Base-by-base conservation (phyloP, 148 eudicot genomes). In the Heliosperma pusillum region DNA sequence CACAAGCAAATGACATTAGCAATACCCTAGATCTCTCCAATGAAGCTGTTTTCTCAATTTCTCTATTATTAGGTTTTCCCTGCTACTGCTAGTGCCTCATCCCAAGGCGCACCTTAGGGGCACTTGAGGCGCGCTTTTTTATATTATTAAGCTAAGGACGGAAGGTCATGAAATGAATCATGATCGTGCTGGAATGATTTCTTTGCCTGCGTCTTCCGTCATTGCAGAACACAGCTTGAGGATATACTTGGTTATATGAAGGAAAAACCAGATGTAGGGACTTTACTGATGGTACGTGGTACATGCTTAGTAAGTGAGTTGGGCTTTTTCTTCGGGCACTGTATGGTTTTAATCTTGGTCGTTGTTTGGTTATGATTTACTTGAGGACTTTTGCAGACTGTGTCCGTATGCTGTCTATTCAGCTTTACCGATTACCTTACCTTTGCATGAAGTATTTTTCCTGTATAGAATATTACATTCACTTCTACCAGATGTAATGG, bases 241-340 rank as follows among this genome's bases (percentile, higher is more conserved):
- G 98, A 93, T 30, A 93, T 93, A 71, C 92, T 93, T 78, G 85
- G 88, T 80, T 89, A 85, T 84, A 68, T 91, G 74, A 93, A 87
- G 80, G 98, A 93, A 80, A 93, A 91, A 78, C 98, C 98, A 57
- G 98, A 93, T 83, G 98, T 93, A 83, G 97, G 88, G 60, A 87
- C 91, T 26, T 78, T 93, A 30, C 79, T 93, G 79, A 71, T 85
- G 85, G 98, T 90, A 87, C 86, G 84, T 76, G 75, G 44, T 72
- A 40, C 53, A 53, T 59, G 70, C 30, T 62, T 79, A n/a, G 72
- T 66, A 64, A 19, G 66, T 47, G 65, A 63, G 19, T 19, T 20
- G 2, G 63, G 22, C 58, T 11, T 24, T 44, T 9, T 22, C 33
- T 19, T 16, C 20, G 25, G 22, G 47, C 17, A 29, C 1, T 8